Percentiles rank a stretch among this genome's conserved stretches.
These are phyloP conservation scores for Eucalyptus curtisii DNA, from an alignment of 345 rosid species.

Conservation along the genomic window DNA sequence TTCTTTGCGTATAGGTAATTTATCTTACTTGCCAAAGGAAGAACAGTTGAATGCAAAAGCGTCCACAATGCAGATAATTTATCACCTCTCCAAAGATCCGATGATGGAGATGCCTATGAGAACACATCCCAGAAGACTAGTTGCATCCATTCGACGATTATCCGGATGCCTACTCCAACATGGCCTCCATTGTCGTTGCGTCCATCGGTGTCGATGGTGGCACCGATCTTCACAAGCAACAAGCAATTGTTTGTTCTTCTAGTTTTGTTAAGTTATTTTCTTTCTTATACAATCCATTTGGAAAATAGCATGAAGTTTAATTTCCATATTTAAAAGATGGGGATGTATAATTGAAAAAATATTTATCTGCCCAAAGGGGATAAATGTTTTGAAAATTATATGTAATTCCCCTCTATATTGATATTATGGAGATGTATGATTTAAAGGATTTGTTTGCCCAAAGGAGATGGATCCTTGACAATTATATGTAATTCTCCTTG, in stretches of 20 bases:
- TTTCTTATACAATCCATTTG: not conserved
- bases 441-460: too few species aligned
- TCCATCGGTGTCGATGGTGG: not conserved
- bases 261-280: not conserved
- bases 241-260: not conserved
- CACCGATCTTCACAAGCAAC: not conserved
- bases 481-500: too few species aligned
- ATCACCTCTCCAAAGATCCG: not conserved
- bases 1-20: not conserved
- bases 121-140: not conserved
- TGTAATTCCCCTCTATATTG: too few species aligned
- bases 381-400: too few species aligned
- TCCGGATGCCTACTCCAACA: not conserved
- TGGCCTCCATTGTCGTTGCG: not conserved
- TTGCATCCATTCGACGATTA: not conserved
- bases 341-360: too few species aligned
- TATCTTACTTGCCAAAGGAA: not conserved
- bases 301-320: too few species aligned
- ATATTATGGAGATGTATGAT: too few species aligned
- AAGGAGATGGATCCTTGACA: too few species aligned
- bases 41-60: not conserved
- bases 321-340: too few species aligned
- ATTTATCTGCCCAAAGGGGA: too few species aligned
- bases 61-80: not conserved
- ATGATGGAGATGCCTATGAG: not conserved